Percentiles rank a stretch among this genome's conserved stretches.
Conservation (phyloP, 352 stramenopile genomes). For the Phytopythium aichiense region DNA sequence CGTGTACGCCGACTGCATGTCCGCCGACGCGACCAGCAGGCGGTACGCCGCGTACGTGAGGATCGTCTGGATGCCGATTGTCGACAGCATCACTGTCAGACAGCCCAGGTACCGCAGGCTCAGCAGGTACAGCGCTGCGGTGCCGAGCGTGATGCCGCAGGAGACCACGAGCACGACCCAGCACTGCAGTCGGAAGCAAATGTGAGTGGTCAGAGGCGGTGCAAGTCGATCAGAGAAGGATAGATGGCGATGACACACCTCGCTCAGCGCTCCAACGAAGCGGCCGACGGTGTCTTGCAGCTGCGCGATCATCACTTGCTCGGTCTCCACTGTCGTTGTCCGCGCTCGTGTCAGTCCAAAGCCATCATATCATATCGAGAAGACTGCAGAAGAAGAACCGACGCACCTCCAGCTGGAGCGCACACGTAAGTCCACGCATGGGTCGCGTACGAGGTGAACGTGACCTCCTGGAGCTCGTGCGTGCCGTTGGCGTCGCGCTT, state of each 20-base stretch:
- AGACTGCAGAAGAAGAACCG: background rate
- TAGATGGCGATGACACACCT: slow-evolving; percentile 27
- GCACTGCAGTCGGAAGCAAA: slow-evolving; percentile 30
- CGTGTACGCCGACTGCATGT: slow-evolving; percentile 37
- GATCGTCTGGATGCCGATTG: slow-evolving; percentile 51
- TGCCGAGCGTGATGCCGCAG: slow-evolving; percentile 53
- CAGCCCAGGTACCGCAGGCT: slow-evolving; percentile 71
- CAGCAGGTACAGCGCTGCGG: slow-evolving; percentile 57
- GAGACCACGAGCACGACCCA: slow-evolving; percentile 63
- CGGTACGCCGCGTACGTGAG: slow-evolving; percentile 65
- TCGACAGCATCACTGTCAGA: slow-evolving; percentile 66
- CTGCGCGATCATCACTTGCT: slow-evolving; percentile 57
- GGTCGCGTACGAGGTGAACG: slow-evolving; percentile 66
- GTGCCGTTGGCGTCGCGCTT: slow-evolving; percentile 30
- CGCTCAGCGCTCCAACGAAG: slow-evolving; percentile 72
- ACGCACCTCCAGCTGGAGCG: slow-evolving; percentile 48
- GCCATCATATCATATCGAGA: background rate
- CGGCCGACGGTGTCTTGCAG: slow-evolving; percentile 68
- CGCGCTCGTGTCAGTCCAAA: background rate
- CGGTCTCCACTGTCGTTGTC: slow-evolving; percentile 33
- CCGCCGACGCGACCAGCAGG: slow-evolving; percentile 39
- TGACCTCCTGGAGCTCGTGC: slow-evolving; percentile 27
- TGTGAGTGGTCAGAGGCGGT: background rate
- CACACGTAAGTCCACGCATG: slow-evolving; percentile 67
- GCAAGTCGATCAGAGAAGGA: background rate